Base-by-base conservation (phyloP, 257 asterid genomes). In the Agastache rugosa region DNA sequence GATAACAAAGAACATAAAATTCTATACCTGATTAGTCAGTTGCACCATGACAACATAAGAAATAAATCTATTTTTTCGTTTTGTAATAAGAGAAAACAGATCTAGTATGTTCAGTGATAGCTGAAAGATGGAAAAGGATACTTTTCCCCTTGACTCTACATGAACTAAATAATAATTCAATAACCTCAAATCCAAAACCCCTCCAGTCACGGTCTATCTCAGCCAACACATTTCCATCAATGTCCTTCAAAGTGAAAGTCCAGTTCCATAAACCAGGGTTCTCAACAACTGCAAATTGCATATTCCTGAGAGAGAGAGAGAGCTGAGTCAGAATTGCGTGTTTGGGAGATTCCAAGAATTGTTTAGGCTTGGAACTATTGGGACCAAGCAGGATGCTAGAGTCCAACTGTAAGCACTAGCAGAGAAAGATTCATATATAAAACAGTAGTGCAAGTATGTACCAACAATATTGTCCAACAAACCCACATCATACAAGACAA, bases 171-270 rank as follows among this genome's bases (percentile, higher is more conserved):
- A 63, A 23, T 27, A 27, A 54, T 54, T 39, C 23, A 67, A 77
- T 51, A 61, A 91, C 97, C 98, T 93, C 97, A 83, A 93, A 91
- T 75, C 97, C 97, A 16, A 91, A 80, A 73, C 98, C 98, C 77
- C 98, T 90, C 97, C 97, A 93, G 75, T 93, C 92, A 78, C 98
- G 98, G 79, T 91, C 96, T 74, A 93, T 84, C 84, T 91, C 91
- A 76, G 97, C 99, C 84, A 94, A 83, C 73, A 90, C 92, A 29
- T 87, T 89, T 75, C 97, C 99, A 47, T 90, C 93, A 66, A 90
- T 85, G 81, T 90, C 97, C 85, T 94, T 90, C 87, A 94, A 82
- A 54, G 97, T 92, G 81, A 94, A 94, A 20, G 97, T 92, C 96
- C 97, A 92, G 86, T 92, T 86, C 97, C 97, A 94, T 35, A 92